A percentile compares a stretch with the other conserved stretches of the same genome.
Conservation (phyloP, 2,329 filamentous ascomycete genomes). For the Neospermospora avenae region DNA sequence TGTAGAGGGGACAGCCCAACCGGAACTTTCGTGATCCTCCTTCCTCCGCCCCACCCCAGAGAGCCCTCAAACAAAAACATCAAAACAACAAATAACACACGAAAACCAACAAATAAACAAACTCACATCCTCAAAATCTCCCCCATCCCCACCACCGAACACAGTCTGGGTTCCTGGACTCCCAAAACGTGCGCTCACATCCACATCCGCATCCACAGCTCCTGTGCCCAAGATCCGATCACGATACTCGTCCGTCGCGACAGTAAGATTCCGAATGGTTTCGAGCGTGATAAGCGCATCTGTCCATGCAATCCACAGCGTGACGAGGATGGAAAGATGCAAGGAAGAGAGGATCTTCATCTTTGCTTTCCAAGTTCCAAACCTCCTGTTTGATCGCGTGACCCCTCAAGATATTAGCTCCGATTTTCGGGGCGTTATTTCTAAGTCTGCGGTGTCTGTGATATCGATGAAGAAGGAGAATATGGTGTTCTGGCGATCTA, state of each 20-base stretch:
- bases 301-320: background rate
- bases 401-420: no score
- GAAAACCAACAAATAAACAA: background rate
- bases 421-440: no score
- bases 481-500: no score
- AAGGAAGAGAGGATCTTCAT: slow-evolving; percentile 1
- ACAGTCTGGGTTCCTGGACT: background rate
- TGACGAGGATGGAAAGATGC: background rate
- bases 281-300: slow-evolving; percentile 23
- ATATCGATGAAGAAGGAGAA: no score
- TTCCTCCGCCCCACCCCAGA: background rate
- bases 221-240: background rate
- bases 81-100: slow-evolving; percentile 2
- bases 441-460: no score
- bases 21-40: no score
- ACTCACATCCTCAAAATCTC: slow-evolving; percentile 30
- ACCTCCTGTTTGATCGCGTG: no score
- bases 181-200: background rate
- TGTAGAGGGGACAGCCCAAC: no score
- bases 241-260: slow-evolving; percentile 13
- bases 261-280: slow-evolving; percentile 24
- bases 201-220: background rate
- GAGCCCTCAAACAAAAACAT: background rate
- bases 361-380: no score
- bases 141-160: slow-evolving; percentile 9